Evolutionary conservation across 495 filamentous ascomycete genomes (phyloP).

Genomic region (Aspergillus wentii): DNA sequence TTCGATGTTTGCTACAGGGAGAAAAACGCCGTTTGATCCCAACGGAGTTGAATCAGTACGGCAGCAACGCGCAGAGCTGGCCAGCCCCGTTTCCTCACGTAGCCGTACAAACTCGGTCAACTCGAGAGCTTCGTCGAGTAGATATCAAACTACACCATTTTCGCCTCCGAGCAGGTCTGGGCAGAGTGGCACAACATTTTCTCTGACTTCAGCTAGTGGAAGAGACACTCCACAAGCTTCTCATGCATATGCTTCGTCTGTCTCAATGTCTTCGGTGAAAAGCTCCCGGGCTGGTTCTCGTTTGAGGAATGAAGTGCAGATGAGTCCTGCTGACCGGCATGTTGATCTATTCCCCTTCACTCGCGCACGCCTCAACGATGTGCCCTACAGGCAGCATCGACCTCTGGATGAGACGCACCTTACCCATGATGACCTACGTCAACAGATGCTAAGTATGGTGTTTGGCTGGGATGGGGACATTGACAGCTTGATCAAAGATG

Average conservation of each 20-base stretch:
- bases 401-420: slow-evolving; percentile 57
- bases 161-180: slow-evolving; percentile 39
- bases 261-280: slow-evolving; percentile 61
- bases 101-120: slow-evolving; percentile 61
- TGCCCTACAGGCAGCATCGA: slow-evolving; percentile 66
- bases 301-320: slow-evolving; percentile 75
- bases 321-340: slow-evolving; percentile 55
- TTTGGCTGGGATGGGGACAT: slow-evolving; percentile 94
- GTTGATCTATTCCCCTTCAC: slow-evolving; percentile 63
- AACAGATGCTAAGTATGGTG: slow-evolving; percentile 88
- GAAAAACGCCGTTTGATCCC: slow-evolving; percentile 39
- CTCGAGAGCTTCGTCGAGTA: slow-evolving; percentile 45
- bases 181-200: slow-evolving; percentile 44
- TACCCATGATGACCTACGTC: slow-evolving; percentile 79
- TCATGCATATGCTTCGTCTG: slow-evolving; percentile 41
- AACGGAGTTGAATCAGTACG: slow-evolving; percentile 37
- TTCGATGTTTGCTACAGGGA: slow-evolving; percentile 5
- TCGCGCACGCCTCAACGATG: slow-evolving; percentile 69
- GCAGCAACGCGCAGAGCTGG: slow-evolving; percentile 52
- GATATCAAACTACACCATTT: slow-evolving; percentile 27
- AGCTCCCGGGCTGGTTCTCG: slow-evolving; percentile 64
- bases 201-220: slow-evolving; percentile 28
- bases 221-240: slow-evolving; percentile 38
- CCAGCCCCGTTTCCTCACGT: slow-evolving; percentile 58
- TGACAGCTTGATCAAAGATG: slow-evolving; percentile 77